A percentile compares a stretch with the other conserved stretches of the same genome.
Evolutionary conservation across 164 flowering plant genomes (phyloP).

Genomic region (Brasenia schreberi): DNA sequence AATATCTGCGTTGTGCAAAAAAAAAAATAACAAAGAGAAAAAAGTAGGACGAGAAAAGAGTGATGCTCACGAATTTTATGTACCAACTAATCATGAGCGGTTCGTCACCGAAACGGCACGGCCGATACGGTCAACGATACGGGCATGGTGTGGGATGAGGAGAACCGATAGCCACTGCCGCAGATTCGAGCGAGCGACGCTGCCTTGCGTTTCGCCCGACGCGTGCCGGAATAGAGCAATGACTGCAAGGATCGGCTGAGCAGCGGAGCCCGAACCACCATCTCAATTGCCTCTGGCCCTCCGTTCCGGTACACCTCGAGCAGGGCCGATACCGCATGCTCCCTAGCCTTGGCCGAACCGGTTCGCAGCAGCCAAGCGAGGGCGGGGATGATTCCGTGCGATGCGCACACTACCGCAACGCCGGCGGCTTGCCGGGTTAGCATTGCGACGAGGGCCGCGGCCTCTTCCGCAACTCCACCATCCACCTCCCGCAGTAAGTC

Average conservation of each 20-base stretch:
- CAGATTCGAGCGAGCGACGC: constrained; percentile 88
- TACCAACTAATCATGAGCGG: not conserved
- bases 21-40: not conserved
- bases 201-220: constrained; percentile 86
- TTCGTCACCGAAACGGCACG: not conserved
- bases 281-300: constrained; percentile 49
- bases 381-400: constrained; percentile 55
- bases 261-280: constrained; percentile 63
- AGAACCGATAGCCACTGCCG: not conserved
- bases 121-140: not conserved
- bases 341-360: constrained; percentile 82
- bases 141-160: not conserved
- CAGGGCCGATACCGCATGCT: constrained; percentile 86
- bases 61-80: too few species aligned
- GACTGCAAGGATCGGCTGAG: constrained; percentile 58
- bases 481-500: constrained; percentile 31
- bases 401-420: constrained; percentile 57
- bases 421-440: constrained; percentile 67
- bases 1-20: not conserved
- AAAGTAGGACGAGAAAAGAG: not conserved
- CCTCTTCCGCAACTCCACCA: constrained; percentile 61
- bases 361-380: constrained; percentile 70
- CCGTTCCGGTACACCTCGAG: constrained; percentile 81
- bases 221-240: constrained; percentile 69
- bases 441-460: constrained; percentile 79